Evolutionary conservation across 2,329 filamentous ascomycete species (phyloP).

Genomic region (Chaetomium strumarium): DNA sequence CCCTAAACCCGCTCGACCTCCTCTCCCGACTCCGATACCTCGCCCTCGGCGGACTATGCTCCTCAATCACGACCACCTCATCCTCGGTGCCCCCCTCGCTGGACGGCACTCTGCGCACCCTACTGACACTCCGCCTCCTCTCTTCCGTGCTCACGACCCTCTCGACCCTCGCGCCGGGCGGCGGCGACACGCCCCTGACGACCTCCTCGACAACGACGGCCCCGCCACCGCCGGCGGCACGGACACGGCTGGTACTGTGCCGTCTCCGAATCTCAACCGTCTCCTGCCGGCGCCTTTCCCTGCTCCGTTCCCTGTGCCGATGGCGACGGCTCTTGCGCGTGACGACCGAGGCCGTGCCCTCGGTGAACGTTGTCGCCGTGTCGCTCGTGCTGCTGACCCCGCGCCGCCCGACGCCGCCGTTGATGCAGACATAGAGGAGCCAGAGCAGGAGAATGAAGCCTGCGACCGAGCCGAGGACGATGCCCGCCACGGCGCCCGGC

Average conservation of each 20-base stretch:
- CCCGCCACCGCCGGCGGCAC: constrained; percentile 6
- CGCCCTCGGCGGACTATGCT: constrained; percentile 26
- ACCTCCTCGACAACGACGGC: constrained; percentile 22
- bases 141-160: constrained; percentile 27
- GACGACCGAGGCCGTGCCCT: constrained; percentile 18
- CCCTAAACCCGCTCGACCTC: constrained; percentile 26
- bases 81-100: constrained; percentile 25
- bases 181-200: background rate
- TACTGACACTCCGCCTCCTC: constrained; percentile 19
- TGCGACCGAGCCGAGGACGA: constrained; percentile 40
- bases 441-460: constrained; percentile 33
- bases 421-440: constrained; percentile 31
- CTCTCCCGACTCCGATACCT: constrained; percentile 25
- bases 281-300: constrained; percentile 16
- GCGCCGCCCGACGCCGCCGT: constrained; percentile 24
- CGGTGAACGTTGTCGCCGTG: constrained; percentile 14
- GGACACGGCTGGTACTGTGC: too few relatives aligned
- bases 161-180: constrained; percentile 16
- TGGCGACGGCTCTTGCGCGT: background rate
- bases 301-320: background rate
- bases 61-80: constrained; percentile 34
- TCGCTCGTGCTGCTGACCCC: constrained; percentile 13
- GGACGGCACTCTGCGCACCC: constrained; percentile 18
- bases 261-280: constrained; percentile 26
- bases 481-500: constrained; percentile 35